These are phyloP conservation scores for Luffa acutangula DNA, from an alignment of 306 rosid species.

Conservation along the genomic window DNA sequence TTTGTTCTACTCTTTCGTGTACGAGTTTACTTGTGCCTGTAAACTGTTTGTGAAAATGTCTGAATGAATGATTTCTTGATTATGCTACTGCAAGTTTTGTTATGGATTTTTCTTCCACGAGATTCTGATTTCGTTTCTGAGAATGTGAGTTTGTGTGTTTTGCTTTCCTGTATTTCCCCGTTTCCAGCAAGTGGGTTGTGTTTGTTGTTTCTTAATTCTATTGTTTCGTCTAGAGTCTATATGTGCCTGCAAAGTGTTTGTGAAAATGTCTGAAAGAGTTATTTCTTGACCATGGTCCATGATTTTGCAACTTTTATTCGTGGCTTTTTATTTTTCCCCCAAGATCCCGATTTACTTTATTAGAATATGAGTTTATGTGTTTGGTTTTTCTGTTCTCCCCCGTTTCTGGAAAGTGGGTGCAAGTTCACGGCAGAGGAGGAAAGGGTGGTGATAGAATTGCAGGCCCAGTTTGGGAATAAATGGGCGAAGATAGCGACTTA, in stretches of 20 bases:
- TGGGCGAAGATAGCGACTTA: slow-evolving; percentile 89
- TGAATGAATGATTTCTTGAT: not conserved
- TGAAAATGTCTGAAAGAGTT: not conserved
- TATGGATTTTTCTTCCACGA: not conserved
- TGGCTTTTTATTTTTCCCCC: not conserved
- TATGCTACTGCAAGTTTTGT: not conserved
- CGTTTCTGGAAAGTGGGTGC: slow-evolving; percentile 49
- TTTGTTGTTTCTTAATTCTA: not conserved
- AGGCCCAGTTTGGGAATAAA: slow-evolving; percentile 73
- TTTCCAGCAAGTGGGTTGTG: not conserved
- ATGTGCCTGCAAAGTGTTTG: not conserved
- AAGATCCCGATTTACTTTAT: not conserved
- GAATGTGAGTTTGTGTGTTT: not conserved
- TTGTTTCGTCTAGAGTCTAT: not conserved
- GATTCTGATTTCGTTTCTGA: not conserved
- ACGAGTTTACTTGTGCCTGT: not conserved
- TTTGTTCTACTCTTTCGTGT: not conserved
- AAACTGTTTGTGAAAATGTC: not conserved
- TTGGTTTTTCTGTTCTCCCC: not conserved
- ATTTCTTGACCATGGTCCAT: not conserved
- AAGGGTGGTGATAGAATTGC: slow-evolving; percentile 79
- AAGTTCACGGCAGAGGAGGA: slow-evolving; percentile 81
- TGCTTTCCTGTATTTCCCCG: not conserved
- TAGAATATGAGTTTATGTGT: not conserved
- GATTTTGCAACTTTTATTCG: not conserved